Conservation (phyloP, 371 early-diverging fungal species). For the Sporodiniella umbellata region DNA sequence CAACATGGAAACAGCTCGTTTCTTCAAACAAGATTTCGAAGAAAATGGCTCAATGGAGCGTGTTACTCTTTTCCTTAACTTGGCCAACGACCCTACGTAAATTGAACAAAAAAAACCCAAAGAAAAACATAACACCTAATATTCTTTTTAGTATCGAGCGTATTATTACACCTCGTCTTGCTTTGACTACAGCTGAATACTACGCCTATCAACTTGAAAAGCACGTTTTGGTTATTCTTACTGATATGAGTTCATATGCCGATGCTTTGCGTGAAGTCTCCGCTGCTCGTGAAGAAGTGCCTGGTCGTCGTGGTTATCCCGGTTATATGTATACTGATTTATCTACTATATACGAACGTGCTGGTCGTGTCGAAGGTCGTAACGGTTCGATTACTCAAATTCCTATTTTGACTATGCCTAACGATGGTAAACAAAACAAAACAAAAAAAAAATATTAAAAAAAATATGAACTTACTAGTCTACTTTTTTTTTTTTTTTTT, state of each 20-base stretch:
- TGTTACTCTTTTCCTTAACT: constrained; percentile 98
- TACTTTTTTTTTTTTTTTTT: background rate
- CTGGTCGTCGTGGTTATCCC: constrained; percentile 99
- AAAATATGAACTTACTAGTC: background rate
- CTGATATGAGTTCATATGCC: constrained; percentile 99
- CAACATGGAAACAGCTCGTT: constrained; percentile 99
- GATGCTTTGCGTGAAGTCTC: constrained; percentile 99
- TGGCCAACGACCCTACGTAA: constrained; percentile 99
- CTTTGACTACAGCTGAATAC: constrained; percentile 99
- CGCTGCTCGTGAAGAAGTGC: constrained; percentile 99
- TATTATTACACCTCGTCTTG: constrained; percentile 99
- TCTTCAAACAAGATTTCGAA: constrained; percentile 99
- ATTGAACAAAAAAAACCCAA: too few relatives aligned
- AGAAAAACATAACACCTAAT: too few relatives aligned
- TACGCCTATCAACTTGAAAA: constrained; percentile 99
- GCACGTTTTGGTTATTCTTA: constrained; percentile 99
- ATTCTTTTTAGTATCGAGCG: constrained; percentile 91
- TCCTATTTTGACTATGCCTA: constrained; percentile 99
- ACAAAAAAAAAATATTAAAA: too few relatives aligned
- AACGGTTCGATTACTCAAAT: constrained; percentile 99
- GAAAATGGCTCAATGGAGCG: constrained; percentile 99
- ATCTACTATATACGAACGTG: constrained; percentile 99
- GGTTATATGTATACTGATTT: constrained; percentile 99
- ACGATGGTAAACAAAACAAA: constrained; percentile 99
- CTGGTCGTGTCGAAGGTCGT: constrained; percentile 99